Conservation (phyloP, 2,329 filamentous ascomycete species). For the Fusarium metavorans region DNA sequence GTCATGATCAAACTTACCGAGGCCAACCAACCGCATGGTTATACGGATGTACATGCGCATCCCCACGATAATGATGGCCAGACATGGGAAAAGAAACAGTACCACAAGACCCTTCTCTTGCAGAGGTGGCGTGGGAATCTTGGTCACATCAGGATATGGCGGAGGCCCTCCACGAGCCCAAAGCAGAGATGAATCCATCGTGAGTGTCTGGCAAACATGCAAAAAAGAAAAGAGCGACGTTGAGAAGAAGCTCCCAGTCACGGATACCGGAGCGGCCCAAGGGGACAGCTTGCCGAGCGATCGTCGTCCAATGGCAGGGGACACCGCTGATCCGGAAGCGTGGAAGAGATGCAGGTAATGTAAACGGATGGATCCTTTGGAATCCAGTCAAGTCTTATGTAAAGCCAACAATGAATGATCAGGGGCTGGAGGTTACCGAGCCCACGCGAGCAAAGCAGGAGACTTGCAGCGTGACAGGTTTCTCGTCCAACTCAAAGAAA, state of each 20-base stretch:
- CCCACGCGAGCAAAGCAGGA: background rate
- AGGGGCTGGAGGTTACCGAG: background rate
- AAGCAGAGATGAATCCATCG: slow-evolving; percentile 17
- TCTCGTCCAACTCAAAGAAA: background rate
- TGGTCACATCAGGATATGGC: slow-evolving; percentile 41
- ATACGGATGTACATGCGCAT: slow-evolving; percentile 46
- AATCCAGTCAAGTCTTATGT: slow-evolving; percentile 19
- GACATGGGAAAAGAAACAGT: slow-evolving; percentile 48
- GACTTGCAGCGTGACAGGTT: background rate
- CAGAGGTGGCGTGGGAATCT: slow-evolving; percentile 49
- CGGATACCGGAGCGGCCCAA: background rate
- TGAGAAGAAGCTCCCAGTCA: background rate
- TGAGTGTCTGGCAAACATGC: background rate
- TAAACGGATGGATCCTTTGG: background rate
- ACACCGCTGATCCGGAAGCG: background rate
- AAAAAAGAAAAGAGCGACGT: background rate
- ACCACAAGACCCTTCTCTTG: slow-evolving; percentile 47
- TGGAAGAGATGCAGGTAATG: background rate
- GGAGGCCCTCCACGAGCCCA: slow-evolving; percentile 29
- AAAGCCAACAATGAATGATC: background rate
- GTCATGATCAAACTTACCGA: slow-evolving; percentile 22
- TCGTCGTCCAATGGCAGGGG: slow-evolving; percentile 14
- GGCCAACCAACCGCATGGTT: slow-evolving; percentile 43
- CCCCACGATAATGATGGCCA: slow-evolving; percentile 44
- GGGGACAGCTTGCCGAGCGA: slow-evolving; percentile 9